Percentiles rank a stretch among this genome's conserved stretches.
Conservation (phyloP, 2,329 filamentous ascomycete genomes). For the Macroventuria anomochaeta region DNA sequence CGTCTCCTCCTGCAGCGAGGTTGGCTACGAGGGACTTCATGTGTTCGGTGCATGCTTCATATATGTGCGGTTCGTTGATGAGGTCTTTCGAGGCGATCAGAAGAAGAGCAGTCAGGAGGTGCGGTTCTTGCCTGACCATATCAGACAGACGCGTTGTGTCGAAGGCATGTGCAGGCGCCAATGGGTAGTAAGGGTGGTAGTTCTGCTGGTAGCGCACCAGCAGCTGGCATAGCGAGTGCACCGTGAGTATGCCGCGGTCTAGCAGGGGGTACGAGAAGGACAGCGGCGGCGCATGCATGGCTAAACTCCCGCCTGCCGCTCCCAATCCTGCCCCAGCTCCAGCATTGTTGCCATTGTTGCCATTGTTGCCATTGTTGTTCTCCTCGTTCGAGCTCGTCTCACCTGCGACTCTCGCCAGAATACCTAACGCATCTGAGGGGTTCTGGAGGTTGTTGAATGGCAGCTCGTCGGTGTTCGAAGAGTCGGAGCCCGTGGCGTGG, state of each 20-base stretch:
- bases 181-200: conserved; percentile 73
- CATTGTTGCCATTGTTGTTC: conserved; percentile 19
- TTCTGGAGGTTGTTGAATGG: conserved; percentile 56
- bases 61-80: conserved; percentile 67
- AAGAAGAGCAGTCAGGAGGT: conserved; percentile 72
- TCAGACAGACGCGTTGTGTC: conserved; percentile 60
- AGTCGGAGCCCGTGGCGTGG: conserved; percentile 38
- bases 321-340: conserved; percentile 7
- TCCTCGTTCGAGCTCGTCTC: conserved; percentile 44
- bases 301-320: conserved; percentile 21
- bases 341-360: conserved; percentile 11
- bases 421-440: conserved; percentile 57
- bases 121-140: conserved; percentile 67
- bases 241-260: conserved; percentile 50
- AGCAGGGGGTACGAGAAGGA: conserved; percentile 54
- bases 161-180: conserved; percentile 68
- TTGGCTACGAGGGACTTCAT: conserved; percentile 73
- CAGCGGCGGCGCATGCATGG: conserved; percentile 35
- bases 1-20: conserved; percentile 70
- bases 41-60: conserved; percentile 70
- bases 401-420: conserved; percentile 55
- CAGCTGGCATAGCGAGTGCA: conserved; percentile 59
- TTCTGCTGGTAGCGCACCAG: conserved; percentile 66
- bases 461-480: conserved; percentile 44
- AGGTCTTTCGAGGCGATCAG: conserved; percentile 75